A percentile compares a stretch with the other conserved stretches of the same genome.
Conservation (phyloP, 2,329 filamentous ascomycete genomes). For the Colletotrichum sp. region DNA sequence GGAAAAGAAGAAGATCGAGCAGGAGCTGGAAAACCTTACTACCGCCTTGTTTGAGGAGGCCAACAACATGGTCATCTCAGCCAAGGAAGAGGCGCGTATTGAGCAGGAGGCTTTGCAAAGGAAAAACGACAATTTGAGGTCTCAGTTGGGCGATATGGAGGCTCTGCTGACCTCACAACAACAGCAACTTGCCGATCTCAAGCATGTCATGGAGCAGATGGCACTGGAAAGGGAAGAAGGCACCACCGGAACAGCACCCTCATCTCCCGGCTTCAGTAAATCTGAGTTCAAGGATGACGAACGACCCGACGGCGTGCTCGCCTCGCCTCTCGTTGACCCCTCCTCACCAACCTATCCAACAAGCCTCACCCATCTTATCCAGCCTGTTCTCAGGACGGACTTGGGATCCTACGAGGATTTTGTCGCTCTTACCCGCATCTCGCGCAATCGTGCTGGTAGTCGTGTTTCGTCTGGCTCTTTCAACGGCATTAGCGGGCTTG, state of each 20-base stretch:
- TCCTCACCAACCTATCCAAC: slow-evolving; percentile 62
- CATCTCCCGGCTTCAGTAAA: slow-evolving; percentile 78
- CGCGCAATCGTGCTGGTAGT: slow-evolving; percentile 64
- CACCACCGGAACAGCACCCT: slow-evolving; percentile 75
- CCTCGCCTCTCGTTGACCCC: slow-evolving; percentile 46
- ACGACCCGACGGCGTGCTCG: slow-evolving; percentile 36
- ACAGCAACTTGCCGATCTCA: slow-evolving; percentile 90
- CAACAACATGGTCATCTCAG: slow-evolving; percentile 95
- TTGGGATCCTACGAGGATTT: slow-evolving; percentile 86
- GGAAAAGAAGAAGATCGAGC: slow-evolving; percentile 88
- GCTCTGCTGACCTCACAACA: slow-evolving; percentile 86
- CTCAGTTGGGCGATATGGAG: slow-evolving; percentile 87
- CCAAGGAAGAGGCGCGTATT: slow-evolving; percentile 85
- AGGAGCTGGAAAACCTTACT: slow-evolving; percentile 89
- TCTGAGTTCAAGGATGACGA: slow-evolving; percentile 64
- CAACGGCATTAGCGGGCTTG: slow-evolving; percentile 54
- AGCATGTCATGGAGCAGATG: slow-evolving; percentile 91
- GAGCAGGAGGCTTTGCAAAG: slow-evolving; percentile 83
- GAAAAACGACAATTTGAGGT: slow-evolving; percentile 85
- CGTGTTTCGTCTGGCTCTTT: slow-evolving; percentile 71
- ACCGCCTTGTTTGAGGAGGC: slow-evolving; percentile 97
- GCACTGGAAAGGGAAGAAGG: slow-evolving; percentile 75
- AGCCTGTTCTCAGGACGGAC: slow-evolving; percentile 83
- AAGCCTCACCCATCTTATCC: slow-evolving; percentile 82
- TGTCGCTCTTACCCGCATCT: slow-evolving; percentile 72